Percentiles rank a stretch among this genome's conserved stretches.
These are phyloP conservation scores for Chlorociboria aeruginascens DNA, from an alignment of 495 filamentous ascomycete species.

Conservation along the genomic window DNA sequence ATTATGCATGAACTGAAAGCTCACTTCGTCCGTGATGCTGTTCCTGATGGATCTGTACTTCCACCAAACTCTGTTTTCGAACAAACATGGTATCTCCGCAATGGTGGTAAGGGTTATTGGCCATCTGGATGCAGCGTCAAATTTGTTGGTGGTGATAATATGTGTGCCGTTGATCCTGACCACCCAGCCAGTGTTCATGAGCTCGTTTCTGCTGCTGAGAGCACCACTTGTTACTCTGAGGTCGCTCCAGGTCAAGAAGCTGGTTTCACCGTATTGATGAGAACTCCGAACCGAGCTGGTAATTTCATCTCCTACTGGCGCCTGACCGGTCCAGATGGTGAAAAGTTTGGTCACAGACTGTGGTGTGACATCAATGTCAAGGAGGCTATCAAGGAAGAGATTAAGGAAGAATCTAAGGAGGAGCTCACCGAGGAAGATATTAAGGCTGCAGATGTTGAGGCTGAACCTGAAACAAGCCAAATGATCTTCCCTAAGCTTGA, in stretches of 20 bases:
- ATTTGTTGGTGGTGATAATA: constrained; percentile 86
- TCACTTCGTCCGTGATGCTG: constrained; percentile 64
- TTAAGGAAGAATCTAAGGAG: background rate
- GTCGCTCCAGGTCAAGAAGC: constrained; percentile 60
- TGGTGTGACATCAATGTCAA: constrained; percentile 85
- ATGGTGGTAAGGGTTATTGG: constrained; percentile 69
- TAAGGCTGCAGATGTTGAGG: constrained; percentile 9
- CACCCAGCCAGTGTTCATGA: constrained; percentile 64
- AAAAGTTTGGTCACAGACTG: constrained; percentile 78
- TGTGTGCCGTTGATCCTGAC: constrained; percentile 73
- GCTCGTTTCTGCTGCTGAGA: constrained; percentile 63
- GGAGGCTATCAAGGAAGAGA: constrained; percentile 20
- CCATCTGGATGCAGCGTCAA: constrained; percentile 82
- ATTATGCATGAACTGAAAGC: constrained; percentile 44
- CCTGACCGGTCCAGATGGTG: constrained; percentile 68
- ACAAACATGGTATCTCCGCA: constrained; percentile 87
- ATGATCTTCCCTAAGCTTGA: constrained; percentile 98
- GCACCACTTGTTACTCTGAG: constrained; percentile 58
- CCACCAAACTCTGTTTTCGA: constrained; percentile 59
- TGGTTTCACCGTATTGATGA: constrained; percentile 74
- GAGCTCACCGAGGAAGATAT: background rate
- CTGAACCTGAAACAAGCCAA: constrained; percentile 24
- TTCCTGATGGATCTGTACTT: constrained; percentile 66
- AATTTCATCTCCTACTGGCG: constrained; percentile 93
- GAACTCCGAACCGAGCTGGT: constrained; percentile 58